phyloP scores from a whole-genome alignment of 2,329 filamentous ascomycete species.

The Huntiella omanensis region DNA sequence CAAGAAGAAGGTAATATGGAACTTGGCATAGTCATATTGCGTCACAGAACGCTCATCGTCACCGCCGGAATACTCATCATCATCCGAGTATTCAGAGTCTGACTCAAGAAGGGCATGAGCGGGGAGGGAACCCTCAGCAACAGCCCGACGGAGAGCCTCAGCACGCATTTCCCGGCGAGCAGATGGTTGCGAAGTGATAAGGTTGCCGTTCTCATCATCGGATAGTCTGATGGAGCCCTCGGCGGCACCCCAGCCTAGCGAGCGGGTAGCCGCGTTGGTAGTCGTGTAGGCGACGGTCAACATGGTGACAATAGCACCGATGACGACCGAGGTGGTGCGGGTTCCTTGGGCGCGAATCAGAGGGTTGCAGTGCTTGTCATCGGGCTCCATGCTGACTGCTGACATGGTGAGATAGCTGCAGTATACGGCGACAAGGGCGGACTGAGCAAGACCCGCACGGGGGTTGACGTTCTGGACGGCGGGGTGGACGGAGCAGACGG shows the following conservation, averaged over 20 bases:
- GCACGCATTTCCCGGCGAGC: conserved; percentile 78
- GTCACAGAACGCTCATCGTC: conserved; percentile 81
- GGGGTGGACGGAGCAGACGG: conserved; percentile 74
- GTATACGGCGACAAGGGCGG: conserved; percentile 91
- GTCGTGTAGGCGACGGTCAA: conserved; percentile 95
- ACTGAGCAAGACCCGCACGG: conserved; percentile 87
- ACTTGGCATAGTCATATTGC: conserved; percentile 90
- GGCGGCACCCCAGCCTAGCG: conserved; percentile 26
- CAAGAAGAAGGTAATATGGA: conserved; percentile 95
- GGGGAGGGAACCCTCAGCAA: conserved; percentile 81
- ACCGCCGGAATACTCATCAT: conserved; percentile 39
- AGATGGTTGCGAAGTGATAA: conserved; percentile 59
- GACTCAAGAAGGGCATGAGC: conserved; percentile 69
- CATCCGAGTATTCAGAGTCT: conserved; percentile 39
- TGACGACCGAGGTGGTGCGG: conserved; percentile 72
- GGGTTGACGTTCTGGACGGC: conserved; percentile 80
- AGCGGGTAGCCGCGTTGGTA: conserved; percentile 85
- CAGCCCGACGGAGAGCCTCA: conserved; percentile 74
- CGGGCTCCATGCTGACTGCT: conserved; percentile 95
- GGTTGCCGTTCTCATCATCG: conserved; percentile 70
- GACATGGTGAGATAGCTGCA: conserved; percentile 98
- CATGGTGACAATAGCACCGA: conserved; percentile 91
- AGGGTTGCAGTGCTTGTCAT: conserved; percentile 85
- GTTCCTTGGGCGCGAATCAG: conserved; percentile 71
- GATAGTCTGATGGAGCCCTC: conserved; percentile 12